phyloP scores from a whole-genome alignment of 2,329 filamentous ascomycete genomes.

The Ophiostoma sp. region DNA sequence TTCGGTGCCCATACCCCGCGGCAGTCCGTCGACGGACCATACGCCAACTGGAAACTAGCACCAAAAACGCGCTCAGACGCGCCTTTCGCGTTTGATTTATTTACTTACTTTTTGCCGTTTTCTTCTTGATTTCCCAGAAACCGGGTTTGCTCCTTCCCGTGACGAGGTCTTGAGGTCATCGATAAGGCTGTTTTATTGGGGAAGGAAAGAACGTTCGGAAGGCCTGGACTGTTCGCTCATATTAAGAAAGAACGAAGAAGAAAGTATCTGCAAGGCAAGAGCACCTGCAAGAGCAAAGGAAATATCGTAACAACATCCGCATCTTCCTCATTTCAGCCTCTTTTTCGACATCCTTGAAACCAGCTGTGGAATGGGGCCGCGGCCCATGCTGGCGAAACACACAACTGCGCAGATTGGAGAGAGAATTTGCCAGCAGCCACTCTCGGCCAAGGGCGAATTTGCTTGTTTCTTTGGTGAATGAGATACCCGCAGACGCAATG shows the following conservation, averaged over 20 bases:
- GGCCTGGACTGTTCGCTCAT: background rate
- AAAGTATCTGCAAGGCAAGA: background rate
- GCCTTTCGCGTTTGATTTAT: slow-evolving; percentile 18
- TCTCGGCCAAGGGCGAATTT: background rate
- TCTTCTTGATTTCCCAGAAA: background rate
- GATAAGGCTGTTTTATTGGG: background rate
- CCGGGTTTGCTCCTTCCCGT: background rate
- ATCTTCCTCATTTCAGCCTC: background rate
- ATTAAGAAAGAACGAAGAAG: background rate
- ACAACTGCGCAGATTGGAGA: background rate
- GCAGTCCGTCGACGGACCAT: background rate
- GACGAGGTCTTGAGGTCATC: background rate
- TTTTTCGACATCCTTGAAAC: background rate
- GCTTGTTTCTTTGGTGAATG: background rate
- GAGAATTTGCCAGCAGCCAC: background rate
- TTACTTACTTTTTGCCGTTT: slow-evolving; percentile 6
- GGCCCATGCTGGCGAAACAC: slow-evolving; percentile 1
- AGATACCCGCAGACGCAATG: background rate
- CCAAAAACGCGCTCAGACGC: slow-evolving; percentile 19
- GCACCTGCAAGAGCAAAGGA: background rate
- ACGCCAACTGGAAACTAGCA: slow-evolving; percentile 20
- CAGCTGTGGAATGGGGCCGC: background rate
- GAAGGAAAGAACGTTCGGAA: background rate
- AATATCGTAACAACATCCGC: background rate
- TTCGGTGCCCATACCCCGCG: slow-evolving; percentile 15